Conservation (phyloP, 2,329 filamentous ascomycete genomes). For the Hymenoscyphus infarciens region DNA sequence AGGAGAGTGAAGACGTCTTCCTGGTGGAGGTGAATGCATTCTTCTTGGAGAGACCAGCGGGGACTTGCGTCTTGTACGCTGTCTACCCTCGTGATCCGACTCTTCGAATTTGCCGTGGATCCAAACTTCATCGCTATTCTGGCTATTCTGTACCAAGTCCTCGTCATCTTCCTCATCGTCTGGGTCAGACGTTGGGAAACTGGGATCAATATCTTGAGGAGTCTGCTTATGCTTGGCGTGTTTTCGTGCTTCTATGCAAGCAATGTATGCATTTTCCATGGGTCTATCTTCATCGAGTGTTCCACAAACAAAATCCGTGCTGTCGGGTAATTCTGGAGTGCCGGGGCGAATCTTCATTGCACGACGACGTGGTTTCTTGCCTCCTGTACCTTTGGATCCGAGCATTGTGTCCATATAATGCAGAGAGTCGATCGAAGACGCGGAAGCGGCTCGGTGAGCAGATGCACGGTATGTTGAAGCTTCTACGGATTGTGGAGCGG, state of each 20-base stretch:
- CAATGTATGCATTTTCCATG: constrained; percentile 89
- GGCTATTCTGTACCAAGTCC: constrained; percentile 49
- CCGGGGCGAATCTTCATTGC: constrained; percentile 58
- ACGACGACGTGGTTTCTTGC: constrained; percentile 27
- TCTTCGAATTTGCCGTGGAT: constrained; percentile 70
- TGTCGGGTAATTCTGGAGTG: constrained; percentile 86
- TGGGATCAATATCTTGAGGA: constrained; percentile 97
- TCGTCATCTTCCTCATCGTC: constrained; percentile 81
- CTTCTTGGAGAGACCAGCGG: constrained; percentile 59
- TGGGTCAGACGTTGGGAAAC: constrained; percentile 90
- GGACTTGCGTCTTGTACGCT: constrained; percentile 43
- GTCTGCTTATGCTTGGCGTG: constrained; percentile 76
- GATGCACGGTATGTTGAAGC: constrained; percentile 29
- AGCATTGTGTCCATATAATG: constrained; percentile 28
- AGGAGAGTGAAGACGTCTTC: constrained; percentile 36
- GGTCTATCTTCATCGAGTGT: constrained; percentile 94
- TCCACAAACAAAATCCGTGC: constrained; percentile 98
- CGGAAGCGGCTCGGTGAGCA: constrained; percentile 46
- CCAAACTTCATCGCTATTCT: constrained; percentile 68
- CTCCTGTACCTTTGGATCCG: constrained; percentile 10
- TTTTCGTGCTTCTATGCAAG: constrained; percentile 76
- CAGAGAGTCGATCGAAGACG: constrained; percentile 56
- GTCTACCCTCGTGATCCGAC: constrained; percentile 56
- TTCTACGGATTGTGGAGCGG: constrained; percentile 26
- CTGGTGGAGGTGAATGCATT: constrained; percentile 40